A percentile compares a stretch with the other conserved stretches of the same genome.
Evolutionary conservation across 352 stramenopile genomes (phyloP).

Genomic region (Elongisporangium undulatum): DNA sequence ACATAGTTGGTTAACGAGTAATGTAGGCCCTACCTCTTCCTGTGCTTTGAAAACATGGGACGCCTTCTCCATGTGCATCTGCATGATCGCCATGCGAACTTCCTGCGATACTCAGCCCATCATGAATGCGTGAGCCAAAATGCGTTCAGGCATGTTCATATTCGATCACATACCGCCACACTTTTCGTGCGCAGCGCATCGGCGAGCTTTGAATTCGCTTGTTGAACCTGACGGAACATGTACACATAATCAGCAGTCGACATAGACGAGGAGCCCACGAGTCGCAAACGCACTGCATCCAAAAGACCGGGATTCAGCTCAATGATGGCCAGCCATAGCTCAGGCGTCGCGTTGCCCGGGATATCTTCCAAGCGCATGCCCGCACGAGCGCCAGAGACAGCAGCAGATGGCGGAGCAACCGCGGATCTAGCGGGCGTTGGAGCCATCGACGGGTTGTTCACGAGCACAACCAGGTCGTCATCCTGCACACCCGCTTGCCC

Average conservation of each 20-base stretch:
- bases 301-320: slow-evolving; percentile 77
- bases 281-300: slow-evolving; percentile 27
- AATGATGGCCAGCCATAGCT: slow-evolving; percentile 80
- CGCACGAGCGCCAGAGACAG: slow-evolving; percentile 25
- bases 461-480: slow-evolving; percentile 70
- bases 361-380: slow-evolving; percentile 82
- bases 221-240: slow-evolving; percentile 31
- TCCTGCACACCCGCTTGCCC: slow-evolving; percentile 62
- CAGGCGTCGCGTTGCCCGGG: slow-evolving; percentile 59
- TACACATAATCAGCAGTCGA: background rate
- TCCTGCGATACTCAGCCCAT: slow-evolving; percentile 28
- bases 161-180: slow-evolving; percentile 39
- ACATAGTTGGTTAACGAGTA: too few species aligned
- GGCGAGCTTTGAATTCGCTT: slow-evolving; percentile 59
- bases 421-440: slow-evolving; percentile 2
- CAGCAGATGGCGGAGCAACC: slow-evolving; percentile 7
- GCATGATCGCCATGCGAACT: slow-evolving; percentile 77
- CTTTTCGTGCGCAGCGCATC: slow-evolving; percentile 62
- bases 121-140: background rate
- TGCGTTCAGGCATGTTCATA: background rate
- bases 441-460: slow-evolving; percentile 26
- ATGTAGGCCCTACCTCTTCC: slow-evolving; percentile 65
- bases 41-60: slow-evolving; percentile 79
- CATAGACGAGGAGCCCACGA: background rate
- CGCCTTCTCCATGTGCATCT: slow-evolving; percentile 82